Conservation (phyloP, 2,329 filamentous ascomycete species). For the Epichloe elymi region DNA sequence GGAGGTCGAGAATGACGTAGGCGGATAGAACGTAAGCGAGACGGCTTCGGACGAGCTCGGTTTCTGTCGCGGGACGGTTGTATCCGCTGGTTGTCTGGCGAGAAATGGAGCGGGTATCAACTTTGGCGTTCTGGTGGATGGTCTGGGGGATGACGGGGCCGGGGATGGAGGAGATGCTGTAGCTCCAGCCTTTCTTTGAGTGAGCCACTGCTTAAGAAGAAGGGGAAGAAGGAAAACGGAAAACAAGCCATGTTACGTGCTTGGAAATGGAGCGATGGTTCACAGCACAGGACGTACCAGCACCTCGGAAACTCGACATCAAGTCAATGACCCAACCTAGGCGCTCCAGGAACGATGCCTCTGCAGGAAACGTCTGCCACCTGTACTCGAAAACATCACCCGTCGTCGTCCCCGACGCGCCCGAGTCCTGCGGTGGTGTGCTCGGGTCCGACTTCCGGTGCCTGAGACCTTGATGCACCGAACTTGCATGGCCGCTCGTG, state of each 20-base stretch:
- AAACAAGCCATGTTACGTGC: too few relatives aligned
- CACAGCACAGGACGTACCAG: constrained; percentile 26
- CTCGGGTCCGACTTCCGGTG: constrained; percentile 7
- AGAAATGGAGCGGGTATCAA: constrained; percentile 29
- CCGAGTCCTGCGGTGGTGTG: neutral
- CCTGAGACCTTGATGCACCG: constrained; percentile 7
- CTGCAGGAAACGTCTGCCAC: constrained; percentile 46
- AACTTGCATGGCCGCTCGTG: neutral
- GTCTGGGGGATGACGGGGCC: constrained; percentile 25
- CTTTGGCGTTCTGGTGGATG: constrained; percentile 20
- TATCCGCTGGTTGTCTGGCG: constrained; percentile 32
- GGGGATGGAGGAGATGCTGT: constrained; percentile 37
- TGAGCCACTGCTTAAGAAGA: neutral
- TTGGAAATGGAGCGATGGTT: neutral
- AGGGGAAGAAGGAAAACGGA: neutral
- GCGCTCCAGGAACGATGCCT: constrained; percentile 33
- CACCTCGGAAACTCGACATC: constrained; percentile 38
- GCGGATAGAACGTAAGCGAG: constrained; percentile 34
- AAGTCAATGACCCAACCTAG: constrained; percentile 44
- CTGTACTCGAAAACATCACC: constrained; percentile 33
- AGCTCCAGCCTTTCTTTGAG: constrained; percentile 38
- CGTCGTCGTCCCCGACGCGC: neutral
- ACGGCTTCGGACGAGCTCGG: constrained; percentile 31
- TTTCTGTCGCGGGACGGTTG: constrained; percentile 26
- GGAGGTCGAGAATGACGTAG: constrained; percentile 57